Evolutionary conservation across 805 yeast species (phyloP).

Genomic region (Metschnikowia rubicola): DNA sequence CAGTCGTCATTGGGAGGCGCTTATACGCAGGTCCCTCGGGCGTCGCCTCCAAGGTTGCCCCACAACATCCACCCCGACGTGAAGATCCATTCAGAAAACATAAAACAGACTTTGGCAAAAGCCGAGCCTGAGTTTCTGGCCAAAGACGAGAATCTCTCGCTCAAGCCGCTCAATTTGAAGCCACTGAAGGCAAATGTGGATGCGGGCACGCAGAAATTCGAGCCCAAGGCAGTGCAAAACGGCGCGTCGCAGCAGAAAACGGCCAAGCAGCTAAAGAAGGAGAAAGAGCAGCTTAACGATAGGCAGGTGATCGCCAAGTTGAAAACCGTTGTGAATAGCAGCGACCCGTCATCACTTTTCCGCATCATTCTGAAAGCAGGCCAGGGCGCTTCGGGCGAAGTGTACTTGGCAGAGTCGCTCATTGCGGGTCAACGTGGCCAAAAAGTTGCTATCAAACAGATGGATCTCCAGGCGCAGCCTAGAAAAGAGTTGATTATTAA

Average conservation of each 20-base stretch:
- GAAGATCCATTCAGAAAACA: slow-evolving; percentile 27
- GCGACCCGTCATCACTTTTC: slow-evolving; percentile 83
- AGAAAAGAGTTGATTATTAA: slow-evolving; percentile 92
- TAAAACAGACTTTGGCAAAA: slow-evolving; percentile 24
- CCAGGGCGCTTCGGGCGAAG: slow-evolving; percentile 98
- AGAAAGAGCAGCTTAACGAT: slow-evolving; percentile 62
- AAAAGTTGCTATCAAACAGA: slow-evolving; percentile 93
- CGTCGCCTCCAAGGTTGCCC: slow-evolving; percentile 31
- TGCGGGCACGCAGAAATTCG: slow-evolving; percentile 6
- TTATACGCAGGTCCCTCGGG: slow-evolving; percentile 16
- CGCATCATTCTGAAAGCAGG: slow-evolving; percentile 83
- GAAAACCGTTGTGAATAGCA: slow-evolving; percentile 73
- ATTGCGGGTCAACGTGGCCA: slow-evolving; percentile 43
- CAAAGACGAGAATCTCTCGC: slow-evolving; percentile 3
- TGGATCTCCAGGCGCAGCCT: slow-evolving; percentile 88
- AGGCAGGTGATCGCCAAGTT: slow-evolving; percentile 80
- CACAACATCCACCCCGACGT: slow-evolving; percentile 31
- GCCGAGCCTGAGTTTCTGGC: background rate
- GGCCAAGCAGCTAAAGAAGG: slow-evolving; percentile 39
- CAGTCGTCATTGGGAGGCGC: slow-evolving; percentile 25
- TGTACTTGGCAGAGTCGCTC: slow-evolving; percentile 73
- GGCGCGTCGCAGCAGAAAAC: slow-evolving; percentile 21
- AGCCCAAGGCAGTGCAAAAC: slow-evolving; percentile 3
- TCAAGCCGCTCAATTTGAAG: slow-evolving; percentile 15
- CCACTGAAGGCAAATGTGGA: slow-evolving; percentile 12